Base-by-base conservation (phyloP, 176 grass and related monocot genomes). In the Eleusine coracana region DNA sequence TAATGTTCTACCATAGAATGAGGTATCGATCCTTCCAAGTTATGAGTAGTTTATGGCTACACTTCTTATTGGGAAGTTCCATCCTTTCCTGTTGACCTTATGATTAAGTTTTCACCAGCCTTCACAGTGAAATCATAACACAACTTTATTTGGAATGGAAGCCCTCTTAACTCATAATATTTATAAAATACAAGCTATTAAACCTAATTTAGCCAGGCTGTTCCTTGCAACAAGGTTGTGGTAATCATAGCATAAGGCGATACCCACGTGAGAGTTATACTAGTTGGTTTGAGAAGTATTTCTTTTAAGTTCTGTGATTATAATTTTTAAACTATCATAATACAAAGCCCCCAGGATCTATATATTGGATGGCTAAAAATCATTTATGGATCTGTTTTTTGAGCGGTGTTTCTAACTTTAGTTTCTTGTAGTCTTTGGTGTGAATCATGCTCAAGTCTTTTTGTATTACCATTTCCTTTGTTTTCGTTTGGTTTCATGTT, bases 91-190 rank as follows among this genome's bases (percentile, higher is more conserved):
- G 34, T 42, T 68, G 49, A 36, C n/a, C 59, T 34, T 84, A 66
- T 52, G 10, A 50, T 64, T 25, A 20, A 5, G 28, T 79, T 44
- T 50, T 39, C 27, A 3, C 5, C 17, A 45, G 1, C 25, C 23
- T 71, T 64, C 4, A 79, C 27, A 71, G 17, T 70, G 18, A 10
- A 49, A 25, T n/a, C 7, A 16, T 23, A 16, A 63, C 28, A 60
- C 8, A 15, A 66, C 62, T 66, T 66, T 16, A 13, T 25, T 56
- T 29, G 2, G 0, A 21, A 20, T 13, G 2, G 4, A 52, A 38
- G 28, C 44, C 21, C 36, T 52, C 18, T 80, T 80, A 50, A 51
- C 66, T 66, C 10, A 41, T 48, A 62, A 72, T 60, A 69, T 23
- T 5, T 48, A 61, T 23, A 5, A 10, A 9, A 1, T 71, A 71